These are phyloP conservation scores for Abrus pulchellus DNA, from an alignment of 306 rosid genomes.

Conservation along the genomic window DNA sequence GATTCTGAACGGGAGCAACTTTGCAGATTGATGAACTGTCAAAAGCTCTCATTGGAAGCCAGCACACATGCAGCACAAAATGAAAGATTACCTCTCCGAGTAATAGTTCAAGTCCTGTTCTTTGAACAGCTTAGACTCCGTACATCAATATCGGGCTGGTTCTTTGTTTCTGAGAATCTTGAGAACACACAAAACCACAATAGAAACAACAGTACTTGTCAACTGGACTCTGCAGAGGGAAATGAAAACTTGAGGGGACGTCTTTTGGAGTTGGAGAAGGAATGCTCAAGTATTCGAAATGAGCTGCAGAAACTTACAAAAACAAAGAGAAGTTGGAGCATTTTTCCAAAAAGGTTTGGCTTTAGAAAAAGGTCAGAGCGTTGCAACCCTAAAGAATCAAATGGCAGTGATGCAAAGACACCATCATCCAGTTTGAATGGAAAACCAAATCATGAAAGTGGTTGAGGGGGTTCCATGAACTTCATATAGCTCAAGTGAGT, in stretches of 20 bases:
- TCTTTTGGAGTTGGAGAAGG: constrained; percentile 78
- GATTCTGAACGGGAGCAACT: constrained; percentile 90
- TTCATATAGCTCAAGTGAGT: constrained; percentile 45
- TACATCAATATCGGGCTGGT: constrained; percentile 89
- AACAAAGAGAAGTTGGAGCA: constrained; percentile 77
- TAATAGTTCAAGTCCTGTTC: constrained; percentile 84
- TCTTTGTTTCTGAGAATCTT: constrained; percentile 81
- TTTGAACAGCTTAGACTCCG: constrained; percentile 92
- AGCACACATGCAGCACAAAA: constrained; percentile 93
- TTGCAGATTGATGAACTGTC: constrained; percentile 90
- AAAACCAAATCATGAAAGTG: constrained; percentile 54
- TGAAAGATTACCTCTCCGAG: constrained; percentile 87
- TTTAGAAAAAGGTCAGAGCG: constrained; percentile 68
- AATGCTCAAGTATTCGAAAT: constrained; percentile 73
- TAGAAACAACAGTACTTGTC: constrained; percentile 52
- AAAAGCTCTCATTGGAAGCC: constrained; percentile 86
- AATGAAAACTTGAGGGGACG: constrained; percentile 71
- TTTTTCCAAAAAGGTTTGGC: constrained; percentile 77
- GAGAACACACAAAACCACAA: constrained; percentile 63
- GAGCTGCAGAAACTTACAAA: constrained; percentile 83
- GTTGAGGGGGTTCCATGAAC: constrained; percentile 48
- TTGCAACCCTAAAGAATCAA: constrained; percentile 57
- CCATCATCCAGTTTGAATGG: constrained; percentile 52
- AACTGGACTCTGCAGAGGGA: constrained; percentile 53
- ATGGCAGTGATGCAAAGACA: constrained; percentile 45